Evolutionary conservation across 2,329 filamentous ascomycete genomes (phyloP).

Genomic region (Alternaria atra): DNA sequence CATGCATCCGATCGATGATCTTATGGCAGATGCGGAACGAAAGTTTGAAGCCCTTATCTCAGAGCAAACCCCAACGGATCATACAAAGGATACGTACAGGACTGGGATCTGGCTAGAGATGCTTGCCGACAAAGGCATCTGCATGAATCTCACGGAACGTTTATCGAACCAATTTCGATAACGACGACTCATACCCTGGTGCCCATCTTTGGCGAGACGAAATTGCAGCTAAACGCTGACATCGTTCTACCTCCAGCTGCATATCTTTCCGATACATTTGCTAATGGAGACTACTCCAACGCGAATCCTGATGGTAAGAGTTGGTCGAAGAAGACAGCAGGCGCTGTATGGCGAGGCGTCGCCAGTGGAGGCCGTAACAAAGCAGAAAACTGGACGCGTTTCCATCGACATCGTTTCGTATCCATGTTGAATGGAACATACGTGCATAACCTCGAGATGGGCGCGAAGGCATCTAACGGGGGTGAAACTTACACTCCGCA

Average conservation of each 20-base stretch:
- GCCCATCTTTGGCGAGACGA: conserved; percentile 61
- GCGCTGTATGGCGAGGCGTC: conserved; percentile 58
- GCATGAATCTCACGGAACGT: conserved; percentile 58
- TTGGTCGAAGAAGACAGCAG: conserved; percentile 56
- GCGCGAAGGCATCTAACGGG: conserved; percentile 19
- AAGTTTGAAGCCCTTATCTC: conserved; percentile 42
- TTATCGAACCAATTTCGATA: conserved; percentile 59
- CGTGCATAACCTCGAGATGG: conserved; percentile 59
- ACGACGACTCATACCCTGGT: conserved; percentile 56
- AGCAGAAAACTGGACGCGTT: conserved; percentile 71
- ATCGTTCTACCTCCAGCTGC: conserved; percentile 61
- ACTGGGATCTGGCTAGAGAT: conserved; percentile 58
- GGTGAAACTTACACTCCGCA: conserved; percentile 54
- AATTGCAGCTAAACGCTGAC: conserved; percentile 61
- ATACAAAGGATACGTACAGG: conserved; percentile 57
- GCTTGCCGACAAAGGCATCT: conserved; percentile 58
- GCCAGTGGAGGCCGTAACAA: conserved; percentile 59
- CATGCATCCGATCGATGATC: conserved; percentile 51
- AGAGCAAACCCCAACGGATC: conserved; percentile 49
- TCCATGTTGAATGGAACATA: conserved; percentile 75
- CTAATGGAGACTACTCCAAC: conserved; percentile 50
- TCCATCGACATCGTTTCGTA: conserved; percentile 79
- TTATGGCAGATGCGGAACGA: conserved; percentile 48
- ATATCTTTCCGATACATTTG: conserved; percentile 57
- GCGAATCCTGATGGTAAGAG: conserved; percentile 49